phyloP scores from a whole-genome alignment of 139 green algal genomes.

The Picochlorum sp. region DNA sequence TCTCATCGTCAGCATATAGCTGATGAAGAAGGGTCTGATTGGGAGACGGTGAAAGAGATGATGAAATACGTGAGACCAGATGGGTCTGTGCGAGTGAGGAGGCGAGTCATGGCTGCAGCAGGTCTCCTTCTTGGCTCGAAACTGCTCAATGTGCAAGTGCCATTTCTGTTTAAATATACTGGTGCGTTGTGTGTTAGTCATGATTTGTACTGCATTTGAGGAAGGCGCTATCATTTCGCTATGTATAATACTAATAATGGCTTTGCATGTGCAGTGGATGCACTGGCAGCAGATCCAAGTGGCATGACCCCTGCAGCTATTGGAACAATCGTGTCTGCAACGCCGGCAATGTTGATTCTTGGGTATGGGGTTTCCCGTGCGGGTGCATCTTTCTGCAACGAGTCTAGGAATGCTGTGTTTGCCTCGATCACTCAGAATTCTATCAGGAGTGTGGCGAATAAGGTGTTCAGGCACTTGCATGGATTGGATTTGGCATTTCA shows the following conservation, averaged over 20 bases:
- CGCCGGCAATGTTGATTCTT: constrained; percentile 62
- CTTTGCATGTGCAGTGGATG: constrained; percentile 40
- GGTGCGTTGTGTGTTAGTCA: background rate
- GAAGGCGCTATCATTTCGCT: background rate
- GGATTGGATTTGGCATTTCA: constrained; percentile 81
- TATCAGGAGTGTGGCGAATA: constrained; percentile 54
- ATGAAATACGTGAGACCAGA: background rate
- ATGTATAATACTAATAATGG: background rate
- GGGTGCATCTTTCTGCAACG: constrained; percentile 59
- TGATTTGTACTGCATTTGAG: background rate
- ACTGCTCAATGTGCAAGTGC: constrained; percentile 53
- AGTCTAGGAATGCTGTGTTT: constrained; percentile 86
- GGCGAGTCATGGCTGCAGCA: constrained; percentile 45
- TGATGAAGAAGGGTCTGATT: no score
- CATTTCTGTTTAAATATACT: constrained; percentile 90
- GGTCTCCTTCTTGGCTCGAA: constrained; percentile 46
- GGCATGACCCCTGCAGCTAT: constrained; percentile 20
- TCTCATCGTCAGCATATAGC: no score
- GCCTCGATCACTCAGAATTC: constrained; percentile 60
- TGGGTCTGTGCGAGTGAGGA: constrained; percentile 31
- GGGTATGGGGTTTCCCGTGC: constrained; percentile 57
- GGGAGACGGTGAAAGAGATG: background rate
- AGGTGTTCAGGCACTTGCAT: constrained; percentile 85
- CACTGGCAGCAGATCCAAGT: constrained; percentile 40
- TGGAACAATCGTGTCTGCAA: constrained; percentile 22